These are phyloP conservation scores for Pichia cactophila DNA, from an alignment of 1,139 yeast species.

Conservation along the genomic window DNA sequence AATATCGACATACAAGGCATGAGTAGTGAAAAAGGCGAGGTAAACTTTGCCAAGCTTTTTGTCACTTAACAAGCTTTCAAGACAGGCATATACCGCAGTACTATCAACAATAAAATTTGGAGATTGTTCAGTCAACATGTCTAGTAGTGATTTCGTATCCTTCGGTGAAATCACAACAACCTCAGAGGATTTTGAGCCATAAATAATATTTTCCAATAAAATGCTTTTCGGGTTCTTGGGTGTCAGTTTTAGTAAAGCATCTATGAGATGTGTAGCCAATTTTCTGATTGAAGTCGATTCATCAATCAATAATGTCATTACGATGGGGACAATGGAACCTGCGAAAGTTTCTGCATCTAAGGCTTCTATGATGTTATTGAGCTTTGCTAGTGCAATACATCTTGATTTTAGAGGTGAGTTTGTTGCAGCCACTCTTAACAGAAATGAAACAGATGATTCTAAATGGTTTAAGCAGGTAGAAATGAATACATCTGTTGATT, in stretches of 20 bases:
- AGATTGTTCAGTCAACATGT: conserved; percentile 32
- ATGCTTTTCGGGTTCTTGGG: conserved; percentile 30
- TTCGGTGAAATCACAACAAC: conserved; percentile 53
- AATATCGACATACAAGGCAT: conserved; percentile 36
- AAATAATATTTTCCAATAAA: conserved; percentile 35
- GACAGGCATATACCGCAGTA: conserved; percentile 31
- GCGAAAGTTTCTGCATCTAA: conserved; percentile 21
- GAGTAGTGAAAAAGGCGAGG: conserved; percentile 44
- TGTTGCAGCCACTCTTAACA: conserved; percentile 48
- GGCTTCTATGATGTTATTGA: conserved; percentile 33
- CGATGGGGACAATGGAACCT: conserved; percentile 37
- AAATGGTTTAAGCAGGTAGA: conserved; percentile 26
- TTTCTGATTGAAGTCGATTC: conserved; percentile 34
- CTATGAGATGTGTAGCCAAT: conserved; percentile 26
- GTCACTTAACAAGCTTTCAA: conserved; percentile 29
- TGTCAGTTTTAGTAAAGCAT: conserved; percentile 28
- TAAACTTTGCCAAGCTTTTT: conserved; percentile 38
- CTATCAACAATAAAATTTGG: conserved; percentile 41
- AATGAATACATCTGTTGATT: conserved; percentile 30
- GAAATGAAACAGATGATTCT: conserved; percentile 38
- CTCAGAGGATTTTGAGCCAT: conserved; percentile 37
- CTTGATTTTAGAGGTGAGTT: conserved; percentile 52
- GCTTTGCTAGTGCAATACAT: conserved; percentile 36
- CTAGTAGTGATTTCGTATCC: conserved; percentile 48
- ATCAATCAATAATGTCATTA: conserved; percentile 35